phyloP scores from a whole-genome alignment of 2,329 filamentous ascomycete genomes.

The Amesomyces nigricolor region DNA sequence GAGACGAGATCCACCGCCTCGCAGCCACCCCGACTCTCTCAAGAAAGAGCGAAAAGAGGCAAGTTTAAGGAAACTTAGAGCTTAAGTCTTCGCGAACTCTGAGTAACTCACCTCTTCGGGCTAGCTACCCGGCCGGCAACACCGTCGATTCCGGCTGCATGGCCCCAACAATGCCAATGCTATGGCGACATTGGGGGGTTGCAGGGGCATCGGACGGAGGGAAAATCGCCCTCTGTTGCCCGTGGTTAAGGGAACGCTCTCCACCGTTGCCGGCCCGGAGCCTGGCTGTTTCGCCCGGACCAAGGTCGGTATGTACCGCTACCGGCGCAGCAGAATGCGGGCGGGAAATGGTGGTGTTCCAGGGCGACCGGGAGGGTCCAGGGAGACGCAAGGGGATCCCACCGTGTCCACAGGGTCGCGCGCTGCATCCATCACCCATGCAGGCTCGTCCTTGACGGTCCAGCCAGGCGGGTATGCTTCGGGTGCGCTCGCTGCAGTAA shows the following conservation, averaged over 20 bases:
- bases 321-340: conserved; percentile 8
- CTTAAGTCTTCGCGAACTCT: conserved; percentile 8
- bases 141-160: conserved; percentile 2
- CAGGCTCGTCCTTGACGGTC: conserved; percentile 11
- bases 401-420: conserved; percentile 8
- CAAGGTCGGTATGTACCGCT: conserved; percentile 6
- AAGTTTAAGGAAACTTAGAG: neutral
- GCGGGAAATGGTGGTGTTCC: conserved; percentile 1
- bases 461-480: conserved; percentile 21
- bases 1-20: no score
- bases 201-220: conserved; percentile 21
- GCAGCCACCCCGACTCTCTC: no score
- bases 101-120: neutral
- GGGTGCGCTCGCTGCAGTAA: conserved; percentile 23
- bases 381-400: no score
- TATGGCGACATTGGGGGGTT: conserved; percentile 12
- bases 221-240: conserved; percentile 13
- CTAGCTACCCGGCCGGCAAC: neutral
- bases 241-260: neutral
- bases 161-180: neutral
- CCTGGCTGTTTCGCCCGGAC: neutral
- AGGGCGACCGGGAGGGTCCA: no score
- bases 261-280: conserved; percentile 15
- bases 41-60: neutral
- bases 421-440: conserved; percentile 22